Percentiles rank a stretch among this genome's conserved stretches.
These are phyloP conservation scores for Thraustochytrium striatum DNA, from an alignment of 352 stramenopile genomes.

Conservation along the genomic window DNA sequence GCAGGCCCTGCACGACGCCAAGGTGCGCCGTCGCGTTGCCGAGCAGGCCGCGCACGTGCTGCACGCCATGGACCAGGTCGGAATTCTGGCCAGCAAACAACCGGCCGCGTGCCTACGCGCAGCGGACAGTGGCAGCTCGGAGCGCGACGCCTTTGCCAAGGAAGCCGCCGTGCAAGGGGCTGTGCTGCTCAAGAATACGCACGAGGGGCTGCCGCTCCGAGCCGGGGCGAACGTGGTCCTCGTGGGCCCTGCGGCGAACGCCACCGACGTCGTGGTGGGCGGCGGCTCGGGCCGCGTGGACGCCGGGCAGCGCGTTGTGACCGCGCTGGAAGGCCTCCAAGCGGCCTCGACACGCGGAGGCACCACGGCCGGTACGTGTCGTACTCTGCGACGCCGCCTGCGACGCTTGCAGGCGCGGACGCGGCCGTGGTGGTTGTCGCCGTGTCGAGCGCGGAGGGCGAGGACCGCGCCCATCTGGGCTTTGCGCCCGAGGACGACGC, in stretches of 20 bases:
- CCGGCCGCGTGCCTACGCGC: slow-evolving; percentile 49
- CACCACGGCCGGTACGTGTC: too few relatives aligned
- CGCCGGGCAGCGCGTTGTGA: slow-evolving; percentile 7
- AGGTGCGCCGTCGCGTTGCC: background rate
- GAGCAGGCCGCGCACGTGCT: slow-evolving; percentile 8
- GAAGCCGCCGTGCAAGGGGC: slow-evolving; percentile 52
- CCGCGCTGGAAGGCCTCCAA: slow-evolving; percentile 2
- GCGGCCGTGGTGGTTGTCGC: slow-evolving; percentile 57
- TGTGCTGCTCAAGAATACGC: slow-evolving; percentile 60
- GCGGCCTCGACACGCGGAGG: too few relatives aligned
- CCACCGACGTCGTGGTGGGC: background rate
- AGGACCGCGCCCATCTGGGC: slow-evolving; percentile 54
- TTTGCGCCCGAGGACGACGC: slow-evolving; percentile 54
- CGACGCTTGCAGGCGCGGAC: slow-evolving; percentile 41
- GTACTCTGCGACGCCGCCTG: too few relatives aligned
- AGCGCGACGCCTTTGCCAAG: slow-evolving; percentile 38
- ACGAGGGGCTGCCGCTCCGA: slow-evolving; percentile 55
- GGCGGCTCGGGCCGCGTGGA: slow-evolving; percentile 39
- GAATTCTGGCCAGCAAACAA: slow-evolving; percentile 8
- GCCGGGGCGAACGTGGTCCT: slow-evolving; percentile 49
- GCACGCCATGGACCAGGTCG: slow-evolving; percentile 1
- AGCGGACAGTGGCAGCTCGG: background rate
- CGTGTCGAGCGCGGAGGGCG: slow-evolving; percentile 57
- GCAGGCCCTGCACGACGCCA: slow-evolving; percentile 45
- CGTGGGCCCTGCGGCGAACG: slow-evolving; percentile 53